Evolutionary conservation across 73 alveolate species (phyloP), one percentile per base, ranked within the genome.

Genomic region (Paramecium sexaurelia): DNA sequence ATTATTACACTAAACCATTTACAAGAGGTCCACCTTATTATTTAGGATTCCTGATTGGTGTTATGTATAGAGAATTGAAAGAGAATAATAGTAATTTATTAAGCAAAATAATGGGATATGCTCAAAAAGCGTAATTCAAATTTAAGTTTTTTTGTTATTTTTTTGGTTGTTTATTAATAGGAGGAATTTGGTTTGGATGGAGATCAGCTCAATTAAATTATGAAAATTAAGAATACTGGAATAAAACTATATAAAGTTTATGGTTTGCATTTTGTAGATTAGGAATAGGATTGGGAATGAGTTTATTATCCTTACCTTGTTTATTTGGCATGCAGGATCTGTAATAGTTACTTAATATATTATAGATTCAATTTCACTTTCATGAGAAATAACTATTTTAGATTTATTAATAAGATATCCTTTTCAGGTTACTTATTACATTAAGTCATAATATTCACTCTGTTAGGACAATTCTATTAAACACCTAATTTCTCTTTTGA

Each of bases 1-100:
- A 43, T 26, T 78, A 88, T 29, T 88, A 88, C 27, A 47, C 45
- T 2, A 88, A 88, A 51, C 91, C 94, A 26, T 88, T 47, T 55
- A 27, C 84, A 3, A 88, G 94, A 71, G 85, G 84, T 41, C 94
- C 94, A 15, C 94, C 94, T 1, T 88, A 88, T 40, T 67, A 37
- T 22, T 71, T 88, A 43, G 94, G 94, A 36, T 82, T 88, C 10
- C 17, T 88, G 19, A 3, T 88, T 0, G 94, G 94, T 8, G 55
- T 88, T 13, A 32, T n/a, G 10, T 88, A 88, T 41, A 37, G 87
- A 27, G 94, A 88, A 69, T 41, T 35, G 7, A 43, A 88, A 55
- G 33, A 45, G 5, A 68, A 56, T 69, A 39, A 39, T 78, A 11
- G 11, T 7, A 78, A 39, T 41, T 13, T 17, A 9, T 55, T 78